A percentile compares a stretch with the other conserved stretches of the same genome.
phyloP scores from a whole-genome alignment of 495 filamentous ascomycete species.

The Chaetomium cochliodes region DNA sequence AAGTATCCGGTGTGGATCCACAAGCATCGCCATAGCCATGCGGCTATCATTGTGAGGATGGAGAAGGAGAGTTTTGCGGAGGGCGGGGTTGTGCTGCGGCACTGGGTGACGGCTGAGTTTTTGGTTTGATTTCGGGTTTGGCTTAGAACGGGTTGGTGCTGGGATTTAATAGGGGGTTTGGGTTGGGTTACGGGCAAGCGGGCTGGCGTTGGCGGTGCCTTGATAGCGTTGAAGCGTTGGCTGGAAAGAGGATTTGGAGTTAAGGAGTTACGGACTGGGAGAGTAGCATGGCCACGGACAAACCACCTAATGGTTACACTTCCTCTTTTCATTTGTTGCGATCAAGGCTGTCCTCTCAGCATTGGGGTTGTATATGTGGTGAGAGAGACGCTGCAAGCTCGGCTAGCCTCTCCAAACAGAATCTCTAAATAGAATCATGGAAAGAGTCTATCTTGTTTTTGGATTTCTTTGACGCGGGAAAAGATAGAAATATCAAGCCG shows the following conservation, averaged over 20 bases:
- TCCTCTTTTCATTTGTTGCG: too few species aligned
- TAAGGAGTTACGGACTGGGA: too few species aligned
- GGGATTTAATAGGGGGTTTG: not conserved
- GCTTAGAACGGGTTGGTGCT: not conserved
- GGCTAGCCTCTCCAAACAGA: too few species aligned
- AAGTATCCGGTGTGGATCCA: constrained; percentile 90
- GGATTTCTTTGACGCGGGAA: too few species aligned
- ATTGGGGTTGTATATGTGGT: too few species aligned
- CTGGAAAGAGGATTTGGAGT: not conserved
- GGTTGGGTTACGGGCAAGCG: not conserved
- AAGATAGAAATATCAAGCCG: too few species aligned
- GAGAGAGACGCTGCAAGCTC: too few species aligned
- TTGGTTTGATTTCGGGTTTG: constrained; percentile 20
- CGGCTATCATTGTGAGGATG: constrained; percentile 80
- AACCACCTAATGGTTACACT: too few species aligned
- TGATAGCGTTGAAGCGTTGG: not conserved
- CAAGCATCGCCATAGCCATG: constrained; percentile 74
- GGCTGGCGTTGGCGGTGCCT: not conserved
- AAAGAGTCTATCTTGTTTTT: too few species aligned
- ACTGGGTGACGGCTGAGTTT: constrained; percentile 81
- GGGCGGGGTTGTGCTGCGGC: constrained; percentile 72
- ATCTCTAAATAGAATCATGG: too few species aligned
- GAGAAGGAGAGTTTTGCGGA: constrained; percentile 64
- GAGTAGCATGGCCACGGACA: too few species aligned
- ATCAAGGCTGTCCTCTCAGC: too few species aligned